Percentiles rank a stretch among this genome's conserved stretches.
Conservation (phyloP, 768 basidiomycete species). For the Pleurotus giganteus region DNA sequence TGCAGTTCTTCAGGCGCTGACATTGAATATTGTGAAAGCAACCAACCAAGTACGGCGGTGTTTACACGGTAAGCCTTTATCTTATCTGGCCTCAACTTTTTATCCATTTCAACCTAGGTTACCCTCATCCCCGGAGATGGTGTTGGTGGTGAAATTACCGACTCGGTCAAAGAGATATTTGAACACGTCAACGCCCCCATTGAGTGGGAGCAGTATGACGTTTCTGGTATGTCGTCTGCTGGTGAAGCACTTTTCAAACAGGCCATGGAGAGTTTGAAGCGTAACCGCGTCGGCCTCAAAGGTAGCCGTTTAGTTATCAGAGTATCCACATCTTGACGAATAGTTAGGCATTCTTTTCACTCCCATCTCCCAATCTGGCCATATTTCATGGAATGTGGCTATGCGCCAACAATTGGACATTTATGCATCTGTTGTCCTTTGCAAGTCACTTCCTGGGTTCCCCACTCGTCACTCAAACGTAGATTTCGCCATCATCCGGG, state of each 20-base stretch:
- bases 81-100: conserved; percentile 9
- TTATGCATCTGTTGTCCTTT: conserved; percentile 96
- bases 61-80: conserved; percentile 70
- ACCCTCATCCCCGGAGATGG: conserved; percentile 98
- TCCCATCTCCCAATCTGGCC: conserved; percentile 92
- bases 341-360: conserved; percentile 93
- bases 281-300: conserved; percentile 97
- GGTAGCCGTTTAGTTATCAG: conserved; percentile 45
- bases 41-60: conserved; percentile 88
- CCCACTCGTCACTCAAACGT: conserved; percentile 96
- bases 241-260: conserved; percentile 96
- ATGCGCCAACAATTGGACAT: conserved; percentile 99
- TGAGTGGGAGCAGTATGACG: conserved; percentile 98
- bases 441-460: conserved; percentile 96
- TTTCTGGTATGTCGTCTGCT: conserved; percentile 92
- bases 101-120: conserved; percentile 52
- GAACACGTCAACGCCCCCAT: conserved; percentile 97
- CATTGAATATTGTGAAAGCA: conserved; percentile 40
- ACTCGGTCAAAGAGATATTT: conserved; percentile 99
- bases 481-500: conserved; percentile 98
- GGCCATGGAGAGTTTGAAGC: conserved; percentile 96
- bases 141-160: conserved; percentile 94
- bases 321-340: not conserved
- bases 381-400: conserved; percentile 99
- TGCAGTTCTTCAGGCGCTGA: conserved; percentile 12